Percentiles rank a stretch among this genome's conserved stretches.
phyloP scores from a whole-genome alignment of 2,329 filamentous ascomycete species.

The Ceratocystis colombiana region DNA sequence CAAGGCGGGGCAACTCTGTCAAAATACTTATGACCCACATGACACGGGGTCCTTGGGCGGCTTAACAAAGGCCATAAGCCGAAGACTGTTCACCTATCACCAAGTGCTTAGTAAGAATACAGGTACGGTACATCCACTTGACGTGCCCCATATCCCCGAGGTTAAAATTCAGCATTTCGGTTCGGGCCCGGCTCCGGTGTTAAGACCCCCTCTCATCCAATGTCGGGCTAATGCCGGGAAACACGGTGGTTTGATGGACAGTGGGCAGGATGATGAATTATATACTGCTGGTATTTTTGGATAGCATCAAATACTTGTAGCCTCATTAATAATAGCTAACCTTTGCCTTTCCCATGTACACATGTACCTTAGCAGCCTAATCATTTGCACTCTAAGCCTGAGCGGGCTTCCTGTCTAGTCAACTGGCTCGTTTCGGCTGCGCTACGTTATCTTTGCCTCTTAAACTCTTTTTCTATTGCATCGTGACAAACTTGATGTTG shows the following conservation, averaged over 20 bases:
- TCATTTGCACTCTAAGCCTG: background rate
- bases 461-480: background rate
- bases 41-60: background rate
- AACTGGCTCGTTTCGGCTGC: background rate
- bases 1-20: background rate
- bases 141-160: background rate
- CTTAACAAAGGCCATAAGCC: background rate
- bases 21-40: background rate
- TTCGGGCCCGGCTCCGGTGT: background rate
- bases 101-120: slow-evolving; percentile 6
- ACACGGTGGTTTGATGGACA: too few species aligned
- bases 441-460: background rate
- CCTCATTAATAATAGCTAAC: background rate
- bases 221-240: background rate
- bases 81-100: background rate
- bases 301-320: background rate
- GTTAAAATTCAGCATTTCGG: background rate
- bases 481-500: background rate
- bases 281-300: background rate
- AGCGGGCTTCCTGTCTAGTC: background rate
- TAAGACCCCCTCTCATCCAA: background rate
- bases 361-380: background rate
- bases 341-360: background rate
- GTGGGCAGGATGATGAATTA: background rate
- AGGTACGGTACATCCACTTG: background rate